Evolutionary conservation across 139 green algal genomes (phyloP), one percentile per base, ranked within the genome.

Genomic region (Penium margaritaceum): DNA sequence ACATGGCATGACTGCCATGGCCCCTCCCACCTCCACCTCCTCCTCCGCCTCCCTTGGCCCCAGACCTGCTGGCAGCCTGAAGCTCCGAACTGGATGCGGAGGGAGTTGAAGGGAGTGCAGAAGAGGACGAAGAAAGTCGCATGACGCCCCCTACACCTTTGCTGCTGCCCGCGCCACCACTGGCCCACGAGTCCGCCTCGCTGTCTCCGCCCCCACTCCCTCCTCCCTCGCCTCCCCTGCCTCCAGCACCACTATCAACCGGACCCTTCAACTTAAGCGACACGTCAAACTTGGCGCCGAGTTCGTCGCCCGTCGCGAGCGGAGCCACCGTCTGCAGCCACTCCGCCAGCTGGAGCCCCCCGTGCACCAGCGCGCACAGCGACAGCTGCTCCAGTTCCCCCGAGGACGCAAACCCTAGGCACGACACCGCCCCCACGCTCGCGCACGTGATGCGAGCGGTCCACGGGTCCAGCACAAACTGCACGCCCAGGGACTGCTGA

Each of bases 251-350:
- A 33, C 51, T 24, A n/a, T 24, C 51, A 29, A n/a, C 51, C 14
- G 51, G 24, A 9, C n/a, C n/a, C n/a, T n/a, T n/a, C n/a, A n/a
- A n/a, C n/a, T n/a, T n/a, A n/a, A n/a, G n/a, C n/a, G n/a, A n/a
- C 51, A 60, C 30, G 51, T 60, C 30, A 34, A 60, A 60, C 51
- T 27, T 60, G 51, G 51, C 51, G 51, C 51, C 51, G 29, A 60
- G 15, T 24, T 60, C 51, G 21, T 60, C 51, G 4, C 51, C 51
- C 51, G 51, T 24, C 51, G 51, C 51, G 24, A 60, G 21, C 21
- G 51, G 51, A n/a, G 51, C 51, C 29, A 60, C 51, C 51, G 30
- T n/a, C 51, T 60, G 51, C 51, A 60, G 51, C 51, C 51, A 60
- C 24, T 60, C 51, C 51, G 51, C 51, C 21, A 60, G 51, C 24